Conservation (phyloP, 202 grass and related monocot genomes). For the Schoenoplectus tabernaemontani region DNA sequence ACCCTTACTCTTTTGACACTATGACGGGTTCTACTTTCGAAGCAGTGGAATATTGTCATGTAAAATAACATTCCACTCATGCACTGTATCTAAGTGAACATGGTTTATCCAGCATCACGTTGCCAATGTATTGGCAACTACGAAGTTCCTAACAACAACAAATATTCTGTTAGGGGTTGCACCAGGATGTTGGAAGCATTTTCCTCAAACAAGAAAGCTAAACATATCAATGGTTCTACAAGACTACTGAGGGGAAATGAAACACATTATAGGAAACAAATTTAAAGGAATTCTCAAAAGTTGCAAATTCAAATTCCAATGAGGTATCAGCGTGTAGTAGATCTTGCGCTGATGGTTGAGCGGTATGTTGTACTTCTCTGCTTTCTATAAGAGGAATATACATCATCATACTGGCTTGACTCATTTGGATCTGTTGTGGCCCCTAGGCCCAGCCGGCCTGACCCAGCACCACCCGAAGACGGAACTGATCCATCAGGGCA, state of each 20-base stretch:
- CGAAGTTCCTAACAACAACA: too few relatives aligned
- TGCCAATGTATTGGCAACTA: too few relatives aligned
- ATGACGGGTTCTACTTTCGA: too few relatives aligned
- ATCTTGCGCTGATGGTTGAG: slow-evolving; percentile 67
- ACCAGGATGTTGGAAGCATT: too few relatives aligned
- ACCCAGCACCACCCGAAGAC: slow-evolving; percentile 39
- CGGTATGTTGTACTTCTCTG: slow-evolving; percentile 92
- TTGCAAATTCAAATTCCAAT: not conserved
- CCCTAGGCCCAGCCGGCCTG: slow-evolving; percentile 59
- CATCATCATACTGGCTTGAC: slow-evolving; percentile 78
- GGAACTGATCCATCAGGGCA: slow-evolving; percentile 54
- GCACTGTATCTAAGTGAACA: too few relatives aligned
- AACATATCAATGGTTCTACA: not conserved
- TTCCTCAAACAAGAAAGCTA: too few relatives aligned
- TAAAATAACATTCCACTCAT: too few relatives aligned
- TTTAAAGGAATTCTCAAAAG: not conserved
- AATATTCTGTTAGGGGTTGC: too few relatives aligned
- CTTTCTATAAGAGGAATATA: slow-evolving; percentile 80
- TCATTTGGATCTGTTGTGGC: slow-evolving; percentile 56
- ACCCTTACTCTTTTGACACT: too few relatives aligned
- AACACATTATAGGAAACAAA: not conserved
- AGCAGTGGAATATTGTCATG: too few relatives aligned
- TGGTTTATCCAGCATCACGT: too few relatives aligned
- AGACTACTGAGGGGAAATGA: not conserved
- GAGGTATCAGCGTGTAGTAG: slow-evolving; percentile 42